Conservation (phyloP, 257 asterid species). For the Datura wrightii region DNA sequence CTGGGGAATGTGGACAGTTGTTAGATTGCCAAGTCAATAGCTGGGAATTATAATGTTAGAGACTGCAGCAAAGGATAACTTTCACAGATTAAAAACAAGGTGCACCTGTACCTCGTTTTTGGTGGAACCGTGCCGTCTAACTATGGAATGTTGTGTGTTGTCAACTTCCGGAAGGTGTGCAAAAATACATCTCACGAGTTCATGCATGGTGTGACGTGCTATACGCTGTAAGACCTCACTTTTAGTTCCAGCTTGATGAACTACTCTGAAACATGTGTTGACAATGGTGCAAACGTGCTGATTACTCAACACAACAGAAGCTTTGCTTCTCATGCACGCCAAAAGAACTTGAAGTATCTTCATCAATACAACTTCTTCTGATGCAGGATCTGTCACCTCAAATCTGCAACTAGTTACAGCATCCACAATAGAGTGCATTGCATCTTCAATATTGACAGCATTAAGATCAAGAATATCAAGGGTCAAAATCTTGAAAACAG, state of each 20-base stretch:
- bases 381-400: constrained; percentile 94
- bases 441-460: constrained; percentile 76
- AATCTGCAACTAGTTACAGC: constrained; percentile 98
- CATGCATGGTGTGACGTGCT: constrained; percentile 96
- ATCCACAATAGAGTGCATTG: constrained; percentile 90
- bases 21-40: constrained; percentile 18
- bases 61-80: constrained; percentile 28
- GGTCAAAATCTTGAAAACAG: constrained; percentile 88
- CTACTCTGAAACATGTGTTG: constrained; percentile 83
- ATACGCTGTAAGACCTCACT: constrained; percentile 89
- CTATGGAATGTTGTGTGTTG: constrained; percentile 67
- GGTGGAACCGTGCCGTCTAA: constrained; percentile 67
- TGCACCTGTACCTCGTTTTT: constrained; percentile 61
- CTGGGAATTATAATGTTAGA: constrained; percentile 29
- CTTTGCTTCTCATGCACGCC: constrained; percentile 93
- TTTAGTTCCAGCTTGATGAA: constrained; percentile 94
- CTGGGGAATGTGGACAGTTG: not conserved
- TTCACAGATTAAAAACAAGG: constrained; percentile 27
- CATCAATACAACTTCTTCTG: constrained; percentile 94
- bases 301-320: constrained; percentile 83
- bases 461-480: constrained; percentile 79
- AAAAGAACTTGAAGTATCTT: constrained; percentile 95
- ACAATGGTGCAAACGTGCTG: constrained; percentile 94
- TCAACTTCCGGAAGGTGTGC: constrained; percentile 87
- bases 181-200: constrained; percentile 89